These are phyloP conservation scores for Beauveria caledonica DNA, from an alignment of 2,329 filamentous ascomycete species.

Conservation along the genomic window DNA sequence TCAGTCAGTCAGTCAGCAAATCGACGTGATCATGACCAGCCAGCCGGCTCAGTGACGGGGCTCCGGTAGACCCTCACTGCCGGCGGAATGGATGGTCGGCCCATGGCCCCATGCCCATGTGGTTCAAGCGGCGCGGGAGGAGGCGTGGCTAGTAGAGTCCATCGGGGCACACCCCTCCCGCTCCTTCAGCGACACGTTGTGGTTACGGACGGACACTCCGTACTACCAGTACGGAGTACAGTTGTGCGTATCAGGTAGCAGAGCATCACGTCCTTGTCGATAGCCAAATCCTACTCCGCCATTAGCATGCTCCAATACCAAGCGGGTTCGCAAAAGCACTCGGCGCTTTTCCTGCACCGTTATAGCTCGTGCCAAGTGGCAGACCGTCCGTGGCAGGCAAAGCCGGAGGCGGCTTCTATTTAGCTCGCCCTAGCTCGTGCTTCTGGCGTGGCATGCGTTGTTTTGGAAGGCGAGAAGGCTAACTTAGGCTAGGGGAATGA, in stretches of 20 bases:
- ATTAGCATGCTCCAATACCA: neutral
- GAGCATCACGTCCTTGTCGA: neutral
- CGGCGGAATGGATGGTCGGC: slow-evolving; percentile 1
- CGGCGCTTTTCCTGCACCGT: slow-evolving; percentile 4
- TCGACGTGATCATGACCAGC: slow-evolving; percentile 1
- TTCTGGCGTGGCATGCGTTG: slow-evolving; percentile 2
- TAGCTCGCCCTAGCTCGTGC: slow-evolving; percentile 4
- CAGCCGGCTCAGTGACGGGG: neutral
- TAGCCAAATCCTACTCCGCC: neutral
- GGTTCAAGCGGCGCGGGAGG: neutral
- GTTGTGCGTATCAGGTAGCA: neutral
- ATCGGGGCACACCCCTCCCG: neutral
- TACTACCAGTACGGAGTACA: neutral
- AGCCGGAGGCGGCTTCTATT: slow-evolving; percentile 7
- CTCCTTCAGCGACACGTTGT: neutral
- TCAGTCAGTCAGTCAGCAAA: neutral
- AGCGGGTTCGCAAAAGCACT: neutral
- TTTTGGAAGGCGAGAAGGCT: too few relatives aligned
- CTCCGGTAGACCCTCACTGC: neutral
- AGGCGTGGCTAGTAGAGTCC: neutral
- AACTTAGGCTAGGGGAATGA: slow-evolving; percentile 1
- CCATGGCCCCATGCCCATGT: slow-evolving; percentile 1
- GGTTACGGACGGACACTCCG: neutral
- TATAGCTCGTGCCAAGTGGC: neutral
- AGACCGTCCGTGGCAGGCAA: neutral